phyloP scores from a whole-genome alignment of 2,329 filamentous ascomycete genomes.

The Epichloe sylvatica region DNA sequence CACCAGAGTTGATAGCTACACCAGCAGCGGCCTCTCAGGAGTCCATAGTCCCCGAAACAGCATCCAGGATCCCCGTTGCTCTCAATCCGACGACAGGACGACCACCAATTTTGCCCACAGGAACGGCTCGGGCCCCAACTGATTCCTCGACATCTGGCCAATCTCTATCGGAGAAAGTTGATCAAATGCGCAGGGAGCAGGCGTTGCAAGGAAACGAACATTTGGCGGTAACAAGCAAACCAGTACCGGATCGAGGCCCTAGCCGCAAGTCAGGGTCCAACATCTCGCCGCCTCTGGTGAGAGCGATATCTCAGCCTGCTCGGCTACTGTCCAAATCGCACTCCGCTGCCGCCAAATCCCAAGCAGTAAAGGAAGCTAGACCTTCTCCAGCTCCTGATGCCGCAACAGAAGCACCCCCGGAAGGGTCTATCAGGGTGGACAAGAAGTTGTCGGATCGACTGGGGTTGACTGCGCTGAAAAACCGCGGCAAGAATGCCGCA shows the following conservation, averaged over 20 bases:
- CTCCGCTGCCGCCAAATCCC: slow-evolving; percentile 29
- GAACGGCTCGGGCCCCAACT: slow-evolving; percentile 8
- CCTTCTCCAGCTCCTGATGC: slow-evolving; percentile 13
- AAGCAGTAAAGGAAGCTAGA: slow-evolving; percentile 22
- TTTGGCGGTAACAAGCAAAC: slow-evolving; percentile 12
- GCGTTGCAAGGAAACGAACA: slow-evolving; percentile 14
- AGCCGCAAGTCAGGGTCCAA: slow-evolving; percentile 32
- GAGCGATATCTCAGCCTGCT: slow-evolving; percentile 38
- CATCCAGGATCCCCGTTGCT: neutral
- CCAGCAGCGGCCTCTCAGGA: slow-evolving; percentile 9
- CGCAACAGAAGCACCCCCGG: slow-evolving; percentile 15
- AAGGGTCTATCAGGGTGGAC: slow-evolving; percentile 40
- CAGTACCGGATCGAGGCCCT: slow-evolving; percentile 21
- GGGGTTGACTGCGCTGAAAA: slow-evolving; percentile 51
- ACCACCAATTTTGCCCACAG: slow-evolving; percentile 12
- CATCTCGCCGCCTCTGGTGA: slow-evolving; percentile 38
- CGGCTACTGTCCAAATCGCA: slow-evolving; percentile 32
- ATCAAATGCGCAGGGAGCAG: slow-evolving; percentile 39
- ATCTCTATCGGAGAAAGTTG: slow-evolving; percentile 31
- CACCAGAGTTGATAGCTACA: slow-evolving; percentile 13
- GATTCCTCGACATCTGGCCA: slow-evolving; percentile 10
- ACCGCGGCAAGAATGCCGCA: slow-evolving; percentile 36
- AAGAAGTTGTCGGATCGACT: slow-evolving; percentile 67
- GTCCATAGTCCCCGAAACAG: neutral
- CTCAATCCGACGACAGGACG: slow-evolving; percentile 5